These are phyloP conservation scores for Calvatia gigantea DNA, from an alignment of 768 basidiomycete species.

Conservation along the genomic window DNA sequence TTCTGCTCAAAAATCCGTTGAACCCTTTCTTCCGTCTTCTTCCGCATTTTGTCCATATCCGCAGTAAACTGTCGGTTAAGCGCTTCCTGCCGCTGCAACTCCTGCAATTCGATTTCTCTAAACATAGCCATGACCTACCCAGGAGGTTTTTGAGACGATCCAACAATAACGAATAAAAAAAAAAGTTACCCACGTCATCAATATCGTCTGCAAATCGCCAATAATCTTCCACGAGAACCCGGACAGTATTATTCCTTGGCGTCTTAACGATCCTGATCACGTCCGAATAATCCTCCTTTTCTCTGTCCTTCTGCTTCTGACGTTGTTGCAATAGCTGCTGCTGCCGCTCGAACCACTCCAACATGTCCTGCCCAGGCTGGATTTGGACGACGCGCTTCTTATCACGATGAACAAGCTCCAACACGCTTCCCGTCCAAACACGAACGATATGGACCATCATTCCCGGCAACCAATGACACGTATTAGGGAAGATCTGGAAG, in stretches of 20 bases:
- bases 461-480: neutral
- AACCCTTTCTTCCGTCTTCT: neutral
- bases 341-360: neutral
- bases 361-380: neutral
- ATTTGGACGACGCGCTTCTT: neutral
- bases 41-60: neutral
- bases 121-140: neutral
- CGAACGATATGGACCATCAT: conserved; percentile 2
- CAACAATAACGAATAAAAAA: neutral
- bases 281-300: neutral
- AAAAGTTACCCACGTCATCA: neutral
- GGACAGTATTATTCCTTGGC: neutral
- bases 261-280: neutral
- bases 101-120: neutral
- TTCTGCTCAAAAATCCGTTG: neutral
- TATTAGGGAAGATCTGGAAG: neutral
- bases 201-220: neutral
- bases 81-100: neutral
- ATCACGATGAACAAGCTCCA: neutral
- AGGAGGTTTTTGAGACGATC: neutral
- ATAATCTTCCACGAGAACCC: neutral
- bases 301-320: neutral
- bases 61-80: neutral
- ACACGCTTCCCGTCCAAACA: neutral
- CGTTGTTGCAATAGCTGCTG: neutral